These are phyloP conservation scores for Suhomyces xylopsoci DNA, from an alignment of 805 yeast species.

Conservation along the genomic window DNA sequence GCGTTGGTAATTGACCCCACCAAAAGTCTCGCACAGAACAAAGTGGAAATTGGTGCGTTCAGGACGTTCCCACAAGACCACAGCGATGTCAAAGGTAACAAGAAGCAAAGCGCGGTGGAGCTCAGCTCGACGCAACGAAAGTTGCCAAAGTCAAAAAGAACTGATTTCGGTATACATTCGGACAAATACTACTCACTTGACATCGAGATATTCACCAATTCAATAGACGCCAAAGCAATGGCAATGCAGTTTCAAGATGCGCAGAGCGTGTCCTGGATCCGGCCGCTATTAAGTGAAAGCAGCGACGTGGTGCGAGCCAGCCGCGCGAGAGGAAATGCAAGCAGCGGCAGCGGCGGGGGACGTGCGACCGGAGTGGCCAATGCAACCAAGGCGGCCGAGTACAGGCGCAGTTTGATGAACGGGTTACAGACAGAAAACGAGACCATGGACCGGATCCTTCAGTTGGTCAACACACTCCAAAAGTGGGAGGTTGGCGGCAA, in stretches of 20 bases:
- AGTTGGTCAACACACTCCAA: slow-evolving; percentile 1
- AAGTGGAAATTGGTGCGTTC: slow-evolving; percentile 85
- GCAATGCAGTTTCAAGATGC: slow-evolving; percentile 9
- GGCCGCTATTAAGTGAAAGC: background rate
- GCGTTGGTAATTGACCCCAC: slow-evolving; percentile 88
- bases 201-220: slow-evolving; percentile 55
- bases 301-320: background rate
- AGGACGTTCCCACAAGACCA: slow-evolving; percentile 57
- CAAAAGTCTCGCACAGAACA: slow-evolving; percentile 57
- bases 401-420: slow-evolving; percentile 1
- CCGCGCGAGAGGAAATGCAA: background rate
- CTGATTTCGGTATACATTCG: slow-evolving; percentile 71
- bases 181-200: slow-evolving; percentile 65
- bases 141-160: slow-evolving; percentile 50
- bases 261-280: slow-evolving; percentile 10
- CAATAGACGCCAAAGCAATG: slow-evolving; percentile 36
- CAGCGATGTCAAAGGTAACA: slow-evolving; percentile 6
- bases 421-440: slow-evolving; percentile 2
- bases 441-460: background rate
- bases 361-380: background rate
- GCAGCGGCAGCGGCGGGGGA: background rate
- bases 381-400: background rate
- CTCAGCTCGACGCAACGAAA: slow-evolving; percentile 1
- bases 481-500: background rate
- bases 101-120: background rate